These are phyloP conservation scores for Acacia concinna DNA, from an alignment of 331 rosid species.

Conservation along the genomic window DNA sequence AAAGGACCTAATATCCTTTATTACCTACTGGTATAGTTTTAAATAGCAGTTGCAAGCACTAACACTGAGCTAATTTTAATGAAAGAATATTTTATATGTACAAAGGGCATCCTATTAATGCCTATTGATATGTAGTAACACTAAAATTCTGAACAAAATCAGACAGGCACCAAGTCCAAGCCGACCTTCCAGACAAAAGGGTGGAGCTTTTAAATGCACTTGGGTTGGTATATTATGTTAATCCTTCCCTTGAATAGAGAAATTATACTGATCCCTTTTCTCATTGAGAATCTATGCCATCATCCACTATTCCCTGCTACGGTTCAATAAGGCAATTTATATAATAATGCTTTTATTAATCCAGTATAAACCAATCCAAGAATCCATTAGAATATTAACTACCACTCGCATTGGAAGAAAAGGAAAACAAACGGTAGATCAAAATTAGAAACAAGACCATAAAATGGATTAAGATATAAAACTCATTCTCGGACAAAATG, in stretches of 20 bases:
- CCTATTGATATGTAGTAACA: not conserved
- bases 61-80: not conserved
- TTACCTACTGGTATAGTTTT: no score
- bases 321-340: conserved; percentile 25
- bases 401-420: conserved; percentile 20
- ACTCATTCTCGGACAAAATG: conserved; percentile 27
- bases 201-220: not conserved
- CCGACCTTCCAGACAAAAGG: no score
- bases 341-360: conserved; percentile 29
- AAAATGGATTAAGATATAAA: conserved; percentile 14
- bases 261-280: not conserved
- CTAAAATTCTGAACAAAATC: not conserved
- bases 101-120: not conserved
- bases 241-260: not conserved
- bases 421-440: not conserved
- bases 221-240: not conserved
- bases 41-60: not conserved
- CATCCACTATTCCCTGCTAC: not conserved
- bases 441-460: conserved; percentile 1
- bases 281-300: not conserved
- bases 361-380: conserved; percentile 18
- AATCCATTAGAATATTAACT: conserved; percentile 17
- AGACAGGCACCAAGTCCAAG: no score
- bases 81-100: not conserved
- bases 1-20: not conserved